Evolutionary conservation across 495 filamentous ascomycete species (phyloP).

Genomic region (Talaromyces wortmannii): DNA sequence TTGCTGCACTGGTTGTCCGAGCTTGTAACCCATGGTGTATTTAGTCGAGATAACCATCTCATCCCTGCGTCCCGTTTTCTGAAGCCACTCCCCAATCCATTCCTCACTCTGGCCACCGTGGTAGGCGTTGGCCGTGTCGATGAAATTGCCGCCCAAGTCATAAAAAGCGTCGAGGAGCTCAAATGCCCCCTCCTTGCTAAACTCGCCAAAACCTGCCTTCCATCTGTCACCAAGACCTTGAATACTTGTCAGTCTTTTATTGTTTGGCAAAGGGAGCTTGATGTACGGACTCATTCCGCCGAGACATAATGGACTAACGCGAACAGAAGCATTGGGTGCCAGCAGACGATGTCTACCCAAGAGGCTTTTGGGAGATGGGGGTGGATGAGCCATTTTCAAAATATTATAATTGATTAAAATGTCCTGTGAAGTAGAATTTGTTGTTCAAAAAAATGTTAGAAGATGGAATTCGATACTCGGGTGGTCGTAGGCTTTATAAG

Average conservation of each 20-base stretch:
- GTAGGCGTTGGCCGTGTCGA: conserved; percentile 69
- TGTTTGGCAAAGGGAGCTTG: background rate
- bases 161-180: conserved; percentile 63
- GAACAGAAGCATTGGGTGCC: conserved; percentile 48
- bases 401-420: background rate
- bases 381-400: conserved; percentile 11
- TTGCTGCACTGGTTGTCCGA: conserved; percentile 29
- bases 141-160: conserved; percentile 66
- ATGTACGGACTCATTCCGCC: conserved; percentile 48
- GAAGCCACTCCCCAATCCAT: conserved; percentile 79
- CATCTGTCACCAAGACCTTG: conserved; percentile 7
- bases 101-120: conserved; percentile 60
- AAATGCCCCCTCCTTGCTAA: conserved; percentile 53
- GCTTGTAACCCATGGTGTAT: conserved; percentile 43
- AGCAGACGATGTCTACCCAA: conserved; percentile 54
- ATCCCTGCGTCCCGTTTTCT: conserved; percentile 39
- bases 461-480: no score
- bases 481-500: no score
- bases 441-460: no score
- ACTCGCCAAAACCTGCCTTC: conserved; percentile 45
- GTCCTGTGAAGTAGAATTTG: no score
- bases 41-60: conserved; percentile 69
- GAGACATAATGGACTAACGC: conserved; percentile 54
- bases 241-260: background rate
- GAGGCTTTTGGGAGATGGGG: conserved; percentile 29